phyloP scores from a whole-genome alignment of 331 rosid species.

The Malus hybrid region DNA sequence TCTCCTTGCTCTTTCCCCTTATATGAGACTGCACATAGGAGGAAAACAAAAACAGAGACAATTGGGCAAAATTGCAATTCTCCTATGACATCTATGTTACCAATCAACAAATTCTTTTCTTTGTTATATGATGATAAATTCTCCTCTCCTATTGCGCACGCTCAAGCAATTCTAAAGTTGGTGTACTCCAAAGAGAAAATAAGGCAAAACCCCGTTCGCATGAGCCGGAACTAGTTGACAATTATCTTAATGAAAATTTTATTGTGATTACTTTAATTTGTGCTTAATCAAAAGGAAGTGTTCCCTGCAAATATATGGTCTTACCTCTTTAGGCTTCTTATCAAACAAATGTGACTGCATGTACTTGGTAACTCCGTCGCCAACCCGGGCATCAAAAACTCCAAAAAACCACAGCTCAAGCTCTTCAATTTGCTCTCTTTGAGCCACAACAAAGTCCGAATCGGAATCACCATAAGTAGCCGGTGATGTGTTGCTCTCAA shows the following conservation, averaged over 20 bases:
- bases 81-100: too few species aligned
- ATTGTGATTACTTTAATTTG: not conserved
- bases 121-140: not conserved
- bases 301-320: not conserved
- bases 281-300: not conserved
- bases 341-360: constrained; percentile 59
- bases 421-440: constrained; percentile 55
- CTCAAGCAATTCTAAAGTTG: not conserved
- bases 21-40: constrained; percentile 27
- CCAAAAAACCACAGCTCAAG: constrained; percentile 68
- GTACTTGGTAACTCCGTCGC: constrained; percentile 53
- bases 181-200: not conserved
- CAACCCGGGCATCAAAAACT: constrained; percentile 53
- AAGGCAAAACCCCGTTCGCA: not conserved
- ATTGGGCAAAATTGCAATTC: too few species aligned
- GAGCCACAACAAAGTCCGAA: constrained; percentile 53
- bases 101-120: not conserved
- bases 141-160: not conserved
- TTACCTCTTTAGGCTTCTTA: constrained; percentile 57
- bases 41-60: too few species aligned
- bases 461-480: constrained; percentile 28
- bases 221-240: not conserved
- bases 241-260: not conserved
- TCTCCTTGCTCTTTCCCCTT: constrained; percentile 46
- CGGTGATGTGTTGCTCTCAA: constrained; percentile 14